These are phyloP conservation scores for Erysimum cheiranthoides DNA, from an alignment of 345 rosid species.

Conservation along the genomic window DNA sequence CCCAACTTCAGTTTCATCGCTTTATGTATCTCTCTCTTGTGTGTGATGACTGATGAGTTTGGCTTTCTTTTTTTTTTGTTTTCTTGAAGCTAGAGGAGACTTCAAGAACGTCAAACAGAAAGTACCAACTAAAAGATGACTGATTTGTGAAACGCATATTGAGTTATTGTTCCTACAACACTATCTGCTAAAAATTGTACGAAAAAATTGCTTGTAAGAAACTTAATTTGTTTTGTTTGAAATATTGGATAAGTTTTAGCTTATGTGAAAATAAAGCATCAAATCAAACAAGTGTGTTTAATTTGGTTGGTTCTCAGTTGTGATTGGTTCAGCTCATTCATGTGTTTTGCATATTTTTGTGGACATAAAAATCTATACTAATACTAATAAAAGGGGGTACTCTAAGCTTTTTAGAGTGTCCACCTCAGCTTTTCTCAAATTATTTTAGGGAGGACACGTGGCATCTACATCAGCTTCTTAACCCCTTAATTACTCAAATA, in stretches of 20 bases:
- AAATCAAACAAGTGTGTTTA: not conserved
- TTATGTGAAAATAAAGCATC: not conserved
- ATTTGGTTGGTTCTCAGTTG: not conserved
- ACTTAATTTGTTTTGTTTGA: slow-evolving; percentile 13
- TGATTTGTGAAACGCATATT: slow-evolving; percentile 8
- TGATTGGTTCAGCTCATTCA: not conserved
- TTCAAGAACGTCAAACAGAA: slow-evolving; percentile 20
- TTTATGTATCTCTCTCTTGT: slow-evolving; percentile 11
- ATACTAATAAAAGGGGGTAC: too few species aligned
- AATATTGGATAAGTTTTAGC: not conserved
- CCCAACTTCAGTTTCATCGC: slow-evolving; percentile 5
- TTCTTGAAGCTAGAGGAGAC: slow-evolving; percentile 37
- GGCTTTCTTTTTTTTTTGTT: not conserved
- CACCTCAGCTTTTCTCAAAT: too few species aligned
- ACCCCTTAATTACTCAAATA: too few species aligned
- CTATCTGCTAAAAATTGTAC: slow-evolving; percentile 8
- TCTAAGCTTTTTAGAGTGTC: too few species aligned
- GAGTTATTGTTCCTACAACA: not conserved
- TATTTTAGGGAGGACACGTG: too few species aligned
- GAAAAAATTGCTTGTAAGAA: slow-evolving; percentile 1
- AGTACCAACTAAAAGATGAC: slow-evolving; percentile 23
- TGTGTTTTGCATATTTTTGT: not conserved
- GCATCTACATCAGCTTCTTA: too few species aligned
- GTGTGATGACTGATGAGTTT: slow-evolving; percentile 19
- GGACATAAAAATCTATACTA: not conserved